phyloP scores from a whole-genome alignment of 768 basidiomycete genomes.

The Coprinopsis cinerea region DNA sequence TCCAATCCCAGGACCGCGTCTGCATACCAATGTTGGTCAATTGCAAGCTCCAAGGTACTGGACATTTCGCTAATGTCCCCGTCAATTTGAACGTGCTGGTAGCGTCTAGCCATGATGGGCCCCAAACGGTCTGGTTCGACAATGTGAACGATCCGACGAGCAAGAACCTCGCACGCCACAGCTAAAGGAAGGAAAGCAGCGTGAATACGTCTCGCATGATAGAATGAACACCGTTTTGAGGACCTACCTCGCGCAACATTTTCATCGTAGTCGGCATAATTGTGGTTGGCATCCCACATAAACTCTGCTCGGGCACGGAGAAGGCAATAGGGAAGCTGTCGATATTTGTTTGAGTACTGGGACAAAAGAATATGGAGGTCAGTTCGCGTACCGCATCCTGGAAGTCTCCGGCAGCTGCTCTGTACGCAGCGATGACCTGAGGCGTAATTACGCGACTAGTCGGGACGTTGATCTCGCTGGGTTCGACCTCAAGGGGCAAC shows the following conservation, averaged over 20 bases:
- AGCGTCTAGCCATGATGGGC: slow-evolving; percentile 73
- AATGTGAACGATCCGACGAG: slow-evolving; percentile 72
- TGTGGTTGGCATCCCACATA: slow-evolving; percentile 71
- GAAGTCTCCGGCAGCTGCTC: slow-evolving; percentile 83
- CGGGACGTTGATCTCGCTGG: slow-evolving; percentile 58
- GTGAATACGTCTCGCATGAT: slow-evolving; percentile 4
- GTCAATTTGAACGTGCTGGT: slow-evolving; percentile 63
- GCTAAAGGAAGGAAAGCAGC: slow-evolving; percentile 34
- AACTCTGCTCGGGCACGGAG: slow-evolving; percentile 76
- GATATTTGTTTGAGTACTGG: not conserved
- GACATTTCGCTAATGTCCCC: slow-evolving; percentile 70
- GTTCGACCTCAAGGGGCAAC: slow-evolving; percentile 17
- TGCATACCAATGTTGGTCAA: slow-evolving; percentile 80
- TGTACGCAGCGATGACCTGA: slow-evolving; percentile 69
- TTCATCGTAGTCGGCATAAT: slow-evolving; percentile 85
- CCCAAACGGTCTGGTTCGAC: slow-evolving; percentile 57
- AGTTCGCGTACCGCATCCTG: slow-evolving; percentile 58
- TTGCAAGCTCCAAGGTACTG: slow-evolving; percentile 84
- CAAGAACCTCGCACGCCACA: slow-evolving; percentile 78
- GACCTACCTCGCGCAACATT: slow-evolving; percentile 68
- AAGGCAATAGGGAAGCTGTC: slow-evolving; percentile 76
- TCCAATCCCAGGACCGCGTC: not conserved
- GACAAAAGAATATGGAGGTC: not conserved
- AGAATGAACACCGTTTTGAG: too few relatives aligned
- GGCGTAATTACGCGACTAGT: slow-evolving; percentile 84